Base-by-base conservation (phyloP, 306 rosid species). In the Vicia villosa region DNA sequence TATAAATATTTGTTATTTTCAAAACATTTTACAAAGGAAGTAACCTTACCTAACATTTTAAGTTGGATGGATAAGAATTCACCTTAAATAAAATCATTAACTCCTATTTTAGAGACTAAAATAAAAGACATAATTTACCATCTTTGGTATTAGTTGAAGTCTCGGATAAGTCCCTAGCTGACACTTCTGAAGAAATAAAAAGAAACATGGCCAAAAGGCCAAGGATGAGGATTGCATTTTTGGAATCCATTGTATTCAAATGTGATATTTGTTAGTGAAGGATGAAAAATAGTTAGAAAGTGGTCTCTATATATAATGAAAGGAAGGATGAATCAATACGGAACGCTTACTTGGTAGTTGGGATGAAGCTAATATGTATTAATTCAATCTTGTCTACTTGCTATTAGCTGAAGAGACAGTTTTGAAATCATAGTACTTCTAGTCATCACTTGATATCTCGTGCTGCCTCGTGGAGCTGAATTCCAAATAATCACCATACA, bases 181-280 rank as follows among this genome's bases (percentile, higher is more conserved):
- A 58, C 6, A 68, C 78, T 24, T 68, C 69, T 4, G 65, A 72
- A 9, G 80, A 68, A 68, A 59, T 51, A 1, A 79, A 15, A 50
- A 76, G 62, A 47, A 60, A 17, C 47, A 87, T 13, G 32, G 83
- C 85, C 34, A 78, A 52, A 21, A 90, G 54, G 58, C 76, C 70
- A 0, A 85, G 43, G 37, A 65, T 26, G 66, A 83, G 61, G 4
- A 62, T n/a, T 28, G 64, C 19, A 10, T 63, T 57, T 58, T 74
- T 85, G 15, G 83, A 85, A 74, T 63, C 69, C 93, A 81, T 87
- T 56, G 26, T 68, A 21, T 5, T 47, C 10, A 16, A 8, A 10
- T 34, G 38, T 34, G 38, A 34, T 34, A 22, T 37, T 12, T 24
- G 52, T 22, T 63, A 55, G 21, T 46, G 60, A 40, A 54, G 38